Evolutionary conservation across 2,329 filamentous ascomycete species (phyloP), one percentile per base, ranked within the genome.

Genomic region (Dothiorella sarmentorum): DNA sequence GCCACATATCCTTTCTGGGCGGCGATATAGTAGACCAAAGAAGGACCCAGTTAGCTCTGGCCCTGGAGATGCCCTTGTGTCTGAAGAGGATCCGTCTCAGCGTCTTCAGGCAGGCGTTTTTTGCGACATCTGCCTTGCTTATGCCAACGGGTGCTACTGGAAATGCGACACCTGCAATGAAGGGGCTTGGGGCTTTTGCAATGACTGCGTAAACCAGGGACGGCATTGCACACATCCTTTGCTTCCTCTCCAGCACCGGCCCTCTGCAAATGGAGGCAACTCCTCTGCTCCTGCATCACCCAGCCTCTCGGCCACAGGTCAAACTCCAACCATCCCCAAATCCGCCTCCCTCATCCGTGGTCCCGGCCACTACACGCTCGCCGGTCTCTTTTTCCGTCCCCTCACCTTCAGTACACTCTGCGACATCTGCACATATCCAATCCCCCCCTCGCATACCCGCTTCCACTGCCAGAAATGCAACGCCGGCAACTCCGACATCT

Each of bases 121-220:
- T 71, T 97, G 93, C 70, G 85, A 88, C 35, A 82, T 82, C 47
- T 97, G 93, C 70, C 77, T 82, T 17, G 78, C 82, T 0, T 89
- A 85, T 77, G 82, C 90, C 0, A 92, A 95, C 66, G 83, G 87
- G 53, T 94, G 90, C 73, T 96, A 90, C 73, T 97, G 92, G 93
- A 86, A 89, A 62, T 97, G 93, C 71, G 85, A 88, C 60, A 72
- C 81, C 24, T 97, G 93, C 75, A 96, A 96, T 66, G 86, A 94
- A 62, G 93, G 91, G 4, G 92, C 95, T 68, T 97, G 92, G 92
- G 93, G 93, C 0, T 97, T 90, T 70, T 97, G 93, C 74, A 91
- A 92, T 66, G 77, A 81, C 61, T 97, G 93, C 64, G 90, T 96
- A 27, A 92, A 93, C 60, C 85, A 87, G 70, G 91, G 90, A 15